These are phyloP conservation scores for Tricholoma saponaceum DNA, from an alignment of 768 basidiomycete genomes.

Conservation along the genomic window DNA sequence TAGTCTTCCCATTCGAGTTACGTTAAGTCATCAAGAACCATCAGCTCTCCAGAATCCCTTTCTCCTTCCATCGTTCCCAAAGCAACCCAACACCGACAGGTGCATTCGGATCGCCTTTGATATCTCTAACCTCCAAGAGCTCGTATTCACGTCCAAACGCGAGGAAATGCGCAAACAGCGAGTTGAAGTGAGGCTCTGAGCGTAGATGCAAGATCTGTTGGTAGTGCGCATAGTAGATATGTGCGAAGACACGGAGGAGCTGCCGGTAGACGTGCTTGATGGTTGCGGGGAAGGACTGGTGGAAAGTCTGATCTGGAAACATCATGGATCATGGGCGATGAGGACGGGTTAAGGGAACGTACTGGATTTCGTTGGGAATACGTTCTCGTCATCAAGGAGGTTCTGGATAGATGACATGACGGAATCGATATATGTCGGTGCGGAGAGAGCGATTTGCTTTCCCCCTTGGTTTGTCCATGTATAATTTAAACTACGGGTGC, in stretches of 20 bases:
- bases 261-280: slow-evolving; percentile 94
- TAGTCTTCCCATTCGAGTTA: background rate
- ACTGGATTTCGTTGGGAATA: slow-evolving; percentile 97
- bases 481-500: slow-evolving; percentile 70
- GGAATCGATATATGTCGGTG: slow-evolving; percentile 96
- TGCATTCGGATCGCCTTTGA: slow-evolving; percentile 61
- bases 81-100: slow-evolving; percentile 72
- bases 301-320: slow-evolving; percentile 77
- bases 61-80: slow-evolving; percentile 88
- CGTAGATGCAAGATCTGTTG: slow-evolving; percentile 87
- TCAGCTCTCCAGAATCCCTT: slow-evolving; percentile 61
- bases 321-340: background rate
- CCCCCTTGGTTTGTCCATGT: slow-evolving; percentile 93
- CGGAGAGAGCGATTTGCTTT: slow-evolving; percentile 82
- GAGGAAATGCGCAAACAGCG: slow-evolving; percentile 95
- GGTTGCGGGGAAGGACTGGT: slow-evolving; percentile 83
- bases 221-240: slow-evolving; percentile 96
- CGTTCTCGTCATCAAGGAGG: slow-evolving; percentile 87
- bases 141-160: slow-evolving; percentile 96
- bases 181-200: slow-evolving; percentile 94
- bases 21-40: no score
- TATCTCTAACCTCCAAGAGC: slow-evolving; percentile 82
- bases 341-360: slow-evolving; percentile 18
- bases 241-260: slow-evolving; percentile 94
- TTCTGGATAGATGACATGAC: slow-evolving; percentile 98